phyloP scores from a whole-genome alignment of 208 protist genomes.

The Trypanosoma rangeli region DNA sequence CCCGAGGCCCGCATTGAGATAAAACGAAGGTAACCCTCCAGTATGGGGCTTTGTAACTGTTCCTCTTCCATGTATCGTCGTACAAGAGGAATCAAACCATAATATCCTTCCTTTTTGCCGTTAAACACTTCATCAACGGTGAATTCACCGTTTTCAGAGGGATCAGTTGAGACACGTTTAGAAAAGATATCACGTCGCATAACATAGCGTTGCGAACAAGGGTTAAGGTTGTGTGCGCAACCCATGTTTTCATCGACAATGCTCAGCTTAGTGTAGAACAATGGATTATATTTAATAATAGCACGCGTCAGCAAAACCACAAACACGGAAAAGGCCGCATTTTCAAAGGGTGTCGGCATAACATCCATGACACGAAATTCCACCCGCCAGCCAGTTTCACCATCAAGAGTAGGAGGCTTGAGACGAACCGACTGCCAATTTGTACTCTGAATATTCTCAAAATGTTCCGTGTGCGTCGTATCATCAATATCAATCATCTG shows the following conservation, averaged over 20 bases:
- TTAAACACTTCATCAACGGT: constrained; percentile 97
- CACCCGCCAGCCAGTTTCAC: constrained; percentile 95
- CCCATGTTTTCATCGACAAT: constrained; percentile 98
- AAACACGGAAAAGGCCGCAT: constrained; percentile 97
- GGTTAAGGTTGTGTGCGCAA: constrained; percentile 90
- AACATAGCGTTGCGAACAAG: constrained; percentile 90
- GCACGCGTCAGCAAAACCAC: constrained; percentile 93
- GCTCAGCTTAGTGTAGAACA: constrained; percentile 97
- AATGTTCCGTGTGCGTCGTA: constrained; percentile 93
- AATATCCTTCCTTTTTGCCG: constrained; percentile 84
- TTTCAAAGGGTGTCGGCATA: constrained; percentile 98
- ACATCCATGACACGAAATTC: constrained; percentile 97
- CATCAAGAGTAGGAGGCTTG: constrained; percentile 87
- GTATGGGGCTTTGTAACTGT: constrained; percentile 38
- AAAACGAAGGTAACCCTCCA: constrained; percentile 92
- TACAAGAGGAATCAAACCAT: constrained; percentile 94
- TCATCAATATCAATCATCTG: constrained; percentile 96
- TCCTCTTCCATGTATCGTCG: constrained; percentile 85
- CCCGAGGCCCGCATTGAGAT: constrained; percentile 92
- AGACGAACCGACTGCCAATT: constrained; percentile 98
- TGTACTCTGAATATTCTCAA: constrained; percentile 98
- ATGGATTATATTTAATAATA: constrained; percentile 94
- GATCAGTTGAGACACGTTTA: constrained; percentile 36
- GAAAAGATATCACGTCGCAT: constrained; percentile 94
- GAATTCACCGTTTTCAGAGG: constrained; percentile 77